Base-by-base conservation (phyloP, 2,329 filamentous ascomycete genomes). In the Botrytis paeoniae region DNA sequence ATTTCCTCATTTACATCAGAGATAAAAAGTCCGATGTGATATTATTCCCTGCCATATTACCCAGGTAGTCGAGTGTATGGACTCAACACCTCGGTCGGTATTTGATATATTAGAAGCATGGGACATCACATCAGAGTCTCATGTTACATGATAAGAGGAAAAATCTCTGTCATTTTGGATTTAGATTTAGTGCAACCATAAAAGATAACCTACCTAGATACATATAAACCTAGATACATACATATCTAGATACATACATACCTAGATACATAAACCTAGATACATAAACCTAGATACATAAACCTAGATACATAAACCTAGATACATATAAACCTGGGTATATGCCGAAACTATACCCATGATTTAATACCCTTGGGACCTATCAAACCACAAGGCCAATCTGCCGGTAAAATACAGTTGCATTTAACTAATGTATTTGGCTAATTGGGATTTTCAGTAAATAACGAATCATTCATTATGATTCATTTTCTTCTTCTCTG, bases 321-420 rank as follows among this genome's bases (percentile, higher is more conserved):
- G 32, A 51, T 43, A 51, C 16, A 20, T 54, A 16, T 25, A 54
- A 7, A n/a, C 48, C 25, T n/a, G 4, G 25, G 5, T n/a, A 12
- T n/a, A 16, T 51, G 51, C 43, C 43, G 20, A 2, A 12, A 35
- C 43, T 14, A 61, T n/a, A 18, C 29, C 43, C 63, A 51, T 29
- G 43, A 25, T 29, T 39, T 16, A 37, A 54, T 10, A 29, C 25
- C 48, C 14, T 32, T 68, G 64, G 64, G n/a, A 69, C 66, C n/a
- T 69, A 69, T 69, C 66, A 60, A 69, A 37, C 6, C 6, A 9
- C 64, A 32, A 57, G 64, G 35, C 54, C 54, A 69, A 22, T n/a
- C 66, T 69, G 54, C 51, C 66, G 66, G 54, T 69, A 60, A 69
- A 68, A 51, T 54, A 8, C 43, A 37, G 43, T 4, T 29, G 41